phyloP scores from a whole-genome alignment of 2,329 filamentous ascomycete species.

The Alternaria dauci region DNA sequence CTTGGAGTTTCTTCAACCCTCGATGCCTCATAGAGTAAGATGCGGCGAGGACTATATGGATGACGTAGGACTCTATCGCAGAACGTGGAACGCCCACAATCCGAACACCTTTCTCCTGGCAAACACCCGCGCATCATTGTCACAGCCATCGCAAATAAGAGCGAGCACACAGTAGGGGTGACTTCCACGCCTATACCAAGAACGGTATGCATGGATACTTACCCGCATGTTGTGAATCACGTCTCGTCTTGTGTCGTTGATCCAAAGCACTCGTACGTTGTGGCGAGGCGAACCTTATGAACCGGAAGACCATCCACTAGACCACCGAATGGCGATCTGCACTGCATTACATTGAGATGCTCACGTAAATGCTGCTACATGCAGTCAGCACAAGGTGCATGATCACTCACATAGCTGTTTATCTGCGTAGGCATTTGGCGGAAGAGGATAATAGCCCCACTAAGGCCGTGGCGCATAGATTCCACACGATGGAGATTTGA shows the following conservation, averaged over 20 bases:
- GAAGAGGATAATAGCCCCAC: constrained; percentile 3
- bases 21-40: neutral
- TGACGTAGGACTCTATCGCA: neutral
- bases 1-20: neutral
- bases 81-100: neutral
- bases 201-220: neutral
- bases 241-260: neutral
- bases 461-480: neutral
- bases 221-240: too few relatives aligned
- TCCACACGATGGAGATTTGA: too few relatives aligned
- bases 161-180: neutral
- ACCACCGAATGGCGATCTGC: neutral
- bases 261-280: neutral
- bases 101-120: neutral
- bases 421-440: neutral
- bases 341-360: too few relatives aligned
- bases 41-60: neutral
- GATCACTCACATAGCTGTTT: neutral
- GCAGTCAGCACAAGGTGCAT: neutral
- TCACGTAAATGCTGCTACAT: too few relatives aligned
- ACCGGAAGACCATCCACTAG: neutral
- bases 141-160: accelerated
- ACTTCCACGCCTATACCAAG: too few relatives aligned
- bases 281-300: neutral
- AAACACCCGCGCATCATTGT: neutral